phyloP scores from a whole-genome alignment of 148 eudicot genomes.

The Camellia japonica region DNA sequence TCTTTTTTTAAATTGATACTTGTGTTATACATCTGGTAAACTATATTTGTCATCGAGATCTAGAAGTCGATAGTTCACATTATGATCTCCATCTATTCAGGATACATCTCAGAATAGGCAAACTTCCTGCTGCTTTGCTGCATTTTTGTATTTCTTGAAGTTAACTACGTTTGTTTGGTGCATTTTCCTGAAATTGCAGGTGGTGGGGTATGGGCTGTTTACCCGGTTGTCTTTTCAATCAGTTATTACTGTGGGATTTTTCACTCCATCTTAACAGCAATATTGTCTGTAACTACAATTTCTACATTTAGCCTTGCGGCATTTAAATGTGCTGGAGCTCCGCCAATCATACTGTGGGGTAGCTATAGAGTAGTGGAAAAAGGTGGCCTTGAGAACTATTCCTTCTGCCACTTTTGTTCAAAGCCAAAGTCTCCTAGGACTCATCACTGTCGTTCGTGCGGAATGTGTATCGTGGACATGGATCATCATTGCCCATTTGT shows the following conservation, averaged over 20 bases:
- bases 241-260: conserved; percentile 49
- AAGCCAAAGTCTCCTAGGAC: conserved; percentile 87
- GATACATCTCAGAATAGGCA: neutral
- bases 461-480: conserved; percentile 87
- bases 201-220: conserved; percentile 91
- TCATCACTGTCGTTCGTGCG: conserved; percentile 95
- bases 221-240: conserved; percentile 73
- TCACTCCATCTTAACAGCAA: conserved; percentile 41
- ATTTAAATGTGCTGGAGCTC: conserved; percentile 67
- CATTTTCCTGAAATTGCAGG: conserved; percentile 42
- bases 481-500: conserved; percentile 99
- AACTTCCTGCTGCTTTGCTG: neutral
- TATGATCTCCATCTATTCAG: neutral
- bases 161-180: neutral
- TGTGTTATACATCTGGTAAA: neutral
- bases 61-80: neutral
- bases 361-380: conserved; percentile 77
- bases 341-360: conserved; percentile 71
- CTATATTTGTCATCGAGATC: neutral
- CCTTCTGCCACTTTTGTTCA: conserved; percentile 75
- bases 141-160: neutral
- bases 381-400: conserved; percentile 72
- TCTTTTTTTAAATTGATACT: neutral
- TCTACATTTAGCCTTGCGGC: conserved; percentile 67
- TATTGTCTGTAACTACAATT: conserved; percentile 60